phyloP scores from a whole-genome alignment of 176 grass and related monocot genomes.

The Zoysia pacifica region DNA sequence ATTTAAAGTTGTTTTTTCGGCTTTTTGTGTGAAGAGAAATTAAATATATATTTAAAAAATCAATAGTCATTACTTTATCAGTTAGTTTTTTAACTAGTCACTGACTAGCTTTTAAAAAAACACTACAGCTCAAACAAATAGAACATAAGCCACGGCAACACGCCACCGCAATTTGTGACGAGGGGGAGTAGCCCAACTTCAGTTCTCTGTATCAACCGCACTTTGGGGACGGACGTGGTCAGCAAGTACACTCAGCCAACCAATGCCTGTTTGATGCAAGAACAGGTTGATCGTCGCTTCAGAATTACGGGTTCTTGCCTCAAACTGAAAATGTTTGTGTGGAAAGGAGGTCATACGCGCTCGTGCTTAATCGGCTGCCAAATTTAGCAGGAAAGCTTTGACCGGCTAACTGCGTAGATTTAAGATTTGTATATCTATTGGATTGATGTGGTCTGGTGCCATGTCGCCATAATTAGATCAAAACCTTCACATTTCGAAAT shows the following conservation, averaged over 20 bases:
- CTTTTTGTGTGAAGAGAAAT: no score
- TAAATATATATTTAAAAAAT: no score
- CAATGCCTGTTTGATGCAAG: background rate
- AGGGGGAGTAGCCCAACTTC: constrained; percentile 9
- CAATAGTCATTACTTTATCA: no score
- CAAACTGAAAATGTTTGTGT: background rate
- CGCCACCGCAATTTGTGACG: background rate
- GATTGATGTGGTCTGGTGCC: background rate
- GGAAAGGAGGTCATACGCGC: no score
- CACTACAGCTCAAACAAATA: no score
- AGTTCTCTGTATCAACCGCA: background rate
- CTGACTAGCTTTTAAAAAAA: no score
- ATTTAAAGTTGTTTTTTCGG: no score
- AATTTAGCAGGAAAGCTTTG: constrained; percentile 35
- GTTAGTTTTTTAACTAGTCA: no score
- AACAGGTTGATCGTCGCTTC: constrained; percentile 1
- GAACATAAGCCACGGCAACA: background rate
- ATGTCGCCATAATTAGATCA: constrained; percentile 8
- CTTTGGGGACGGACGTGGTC: background rate
- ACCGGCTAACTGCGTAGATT: constrained; percentile 13
- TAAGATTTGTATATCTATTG: background rate
- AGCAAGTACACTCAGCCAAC: constrained; percentile 4
- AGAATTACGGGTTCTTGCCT: background rate
- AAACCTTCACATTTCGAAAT: background rate
- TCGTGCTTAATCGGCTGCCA: background rate